Conservation (phyloP, 108 stramenopile genomes). For the Pseudonitzschia multiseries region DNA sequence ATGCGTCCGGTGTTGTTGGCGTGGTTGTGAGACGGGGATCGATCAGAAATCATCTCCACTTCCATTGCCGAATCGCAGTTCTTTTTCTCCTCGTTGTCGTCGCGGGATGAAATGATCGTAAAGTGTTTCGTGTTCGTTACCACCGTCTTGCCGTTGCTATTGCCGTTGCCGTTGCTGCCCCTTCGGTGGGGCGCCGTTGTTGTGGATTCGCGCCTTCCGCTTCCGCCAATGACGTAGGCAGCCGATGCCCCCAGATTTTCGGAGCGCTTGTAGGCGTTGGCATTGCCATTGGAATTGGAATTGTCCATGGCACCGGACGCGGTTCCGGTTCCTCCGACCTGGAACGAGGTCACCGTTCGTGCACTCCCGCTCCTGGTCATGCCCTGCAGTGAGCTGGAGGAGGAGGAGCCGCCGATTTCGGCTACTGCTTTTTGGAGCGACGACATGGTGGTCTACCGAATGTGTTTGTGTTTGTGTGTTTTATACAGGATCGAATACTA, state of each 20-base stretch:
- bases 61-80: not conserved
- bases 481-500: too few relatives aligned
- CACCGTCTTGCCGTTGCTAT: not conserved
- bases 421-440: conserved; percentile 11
- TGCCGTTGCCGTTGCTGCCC: not conserved
- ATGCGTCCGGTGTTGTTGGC: not conserved
- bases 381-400: not conserved
- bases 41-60: not conserved
- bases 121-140: conserved; percentile 4
- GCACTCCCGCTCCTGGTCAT: not conserved
- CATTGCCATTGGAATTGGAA: not conserved
- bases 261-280: not conserved
- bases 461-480: too few relatives aligned
- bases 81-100: not conserved
- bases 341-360: not conserved
- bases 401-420: not conserved
- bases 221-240: not conserved
- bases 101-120: conserved; percentile 9
- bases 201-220: too few relatives aligned
- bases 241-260: not conserved
- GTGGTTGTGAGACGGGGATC: too few relatives aligned
- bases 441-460: conserved; percentile 1
- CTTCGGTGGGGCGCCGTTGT: not conserved
- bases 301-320: not conserved
- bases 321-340: conserved; percentile 4